Conservation (phyloP, 2,329 filamentous ascomycete genomes). For the Cladobotryum protrusum region DNA sequence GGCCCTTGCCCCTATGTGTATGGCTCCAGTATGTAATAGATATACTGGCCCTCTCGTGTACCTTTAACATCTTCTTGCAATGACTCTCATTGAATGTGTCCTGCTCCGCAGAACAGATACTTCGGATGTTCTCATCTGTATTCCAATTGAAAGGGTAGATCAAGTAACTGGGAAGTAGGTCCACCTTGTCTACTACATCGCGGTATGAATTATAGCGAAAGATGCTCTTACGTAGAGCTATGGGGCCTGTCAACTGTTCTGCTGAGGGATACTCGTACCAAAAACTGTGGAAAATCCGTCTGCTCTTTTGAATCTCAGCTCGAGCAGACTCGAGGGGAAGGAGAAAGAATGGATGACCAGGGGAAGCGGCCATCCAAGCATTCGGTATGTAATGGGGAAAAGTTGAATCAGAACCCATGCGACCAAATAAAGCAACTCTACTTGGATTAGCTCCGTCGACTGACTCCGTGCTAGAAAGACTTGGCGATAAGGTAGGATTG, state of each 20-base stretch:
- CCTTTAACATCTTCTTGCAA: not conserved
- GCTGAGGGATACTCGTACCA: constrained; percentile 8
- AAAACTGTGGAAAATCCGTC: not conserved
- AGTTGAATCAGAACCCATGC: constrained; percentile 24
- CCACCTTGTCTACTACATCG: not conserved
- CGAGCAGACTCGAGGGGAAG: constrained; percentile 17
- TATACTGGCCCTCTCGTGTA: constrained; percentile 2
- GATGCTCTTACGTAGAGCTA: constrained; percentile 12
- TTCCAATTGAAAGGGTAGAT: constrained; percentile 4
- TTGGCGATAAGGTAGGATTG: not conserved
- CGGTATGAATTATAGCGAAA: too few relatives aligned
- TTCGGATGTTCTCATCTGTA: not conserved
- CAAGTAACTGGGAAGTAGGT: not conserved
- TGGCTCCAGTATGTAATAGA: constrained; percentile 9
- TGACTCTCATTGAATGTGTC: constrained; percentile 1
- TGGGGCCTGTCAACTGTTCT: constrained; percentile 15
- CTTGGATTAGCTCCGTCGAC: too few relatives aligned
- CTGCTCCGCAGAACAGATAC: not conserved
- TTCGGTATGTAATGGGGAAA: constrained; percentile 28
- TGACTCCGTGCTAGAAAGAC: not conserved
- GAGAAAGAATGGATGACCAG: constrained; percentile 28
- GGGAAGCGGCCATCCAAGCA: constrained; percentile 30
- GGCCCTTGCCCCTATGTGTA: constrained; percentile 5
- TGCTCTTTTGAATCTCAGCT: constrained; percentile 10
- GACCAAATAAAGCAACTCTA: constrained; percentile 21